A percentile compares a stretch with the other conserved stretches of the same genome.
These are phyloP conservation scores for Auricularia auricula-judae DNA, from an alignment of 768 basidiomycete species.

Conservation along the genomic window DNA sequence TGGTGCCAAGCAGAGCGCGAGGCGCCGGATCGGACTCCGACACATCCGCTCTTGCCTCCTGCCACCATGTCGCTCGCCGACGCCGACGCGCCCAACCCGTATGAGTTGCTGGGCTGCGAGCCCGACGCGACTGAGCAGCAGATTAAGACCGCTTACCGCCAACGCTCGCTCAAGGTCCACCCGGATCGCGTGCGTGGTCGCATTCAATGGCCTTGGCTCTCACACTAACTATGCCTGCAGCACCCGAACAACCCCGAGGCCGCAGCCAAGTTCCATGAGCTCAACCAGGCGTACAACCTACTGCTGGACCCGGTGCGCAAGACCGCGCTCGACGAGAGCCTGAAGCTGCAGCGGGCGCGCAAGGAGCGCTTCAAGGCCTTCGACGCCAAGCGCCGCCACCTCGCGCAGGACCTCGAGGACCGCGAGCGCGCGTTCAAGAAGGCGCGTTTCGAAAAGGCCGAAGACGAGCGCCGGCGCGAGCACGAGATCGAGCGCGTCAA, in stretches of 20 bases:
- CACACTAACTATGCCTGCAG: conserved; percentile 24
- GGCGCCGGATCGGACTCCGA: background rate
- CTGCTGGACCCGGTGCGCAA: conserved; percentile 72
- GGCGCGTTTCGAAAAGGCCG: conserved; percentile 45
- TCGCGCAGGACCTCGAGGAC: conserved; percentile 71
- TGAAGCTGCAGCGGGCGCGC: conserved; percentile 58
- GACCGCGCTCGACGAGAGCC: conserved; percentile 67
- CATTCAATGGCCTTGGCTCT: conserved; percentile 2
- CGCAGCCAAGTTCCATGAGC: conserved; percentile 76
- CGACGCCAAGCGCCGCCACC: conserved; percentile 60
- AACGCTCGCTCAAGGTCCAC: conserved; percentile 75
- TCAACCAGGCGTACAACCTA: conserved; percentile 71
- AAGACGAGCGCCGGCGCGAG: conserved; percentile 39
- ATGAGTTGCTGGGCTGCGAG: conserved; percentile 54
- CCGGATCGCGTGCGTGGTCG: conserved; percentile 59
- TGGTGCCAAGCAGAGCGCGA: background rate
- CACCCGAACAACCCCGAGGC: conserved; percentile 75
- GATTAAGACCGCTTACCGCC: conserved; percentile 68
- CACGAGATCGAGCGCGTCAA: conserved; percentile 62
- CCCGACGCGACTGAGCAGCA: conserved; percentile 64
- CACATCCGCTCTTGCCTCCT: background rate
- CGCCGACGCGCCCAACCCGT: conserved; percentile 42
- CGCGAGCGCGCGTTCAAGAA: conserved; percentile 71
- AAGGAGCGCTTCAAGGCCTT: conserved; percentile 58
- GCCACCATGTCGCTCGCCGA: conserved; percentile 28